Percentiles rank a stretch among this genome's conserved stretches.
phyloP scores from a whole-genome alignment of 768 basidiomycete genomes.

The Lentinus tigrinus region DNA sequence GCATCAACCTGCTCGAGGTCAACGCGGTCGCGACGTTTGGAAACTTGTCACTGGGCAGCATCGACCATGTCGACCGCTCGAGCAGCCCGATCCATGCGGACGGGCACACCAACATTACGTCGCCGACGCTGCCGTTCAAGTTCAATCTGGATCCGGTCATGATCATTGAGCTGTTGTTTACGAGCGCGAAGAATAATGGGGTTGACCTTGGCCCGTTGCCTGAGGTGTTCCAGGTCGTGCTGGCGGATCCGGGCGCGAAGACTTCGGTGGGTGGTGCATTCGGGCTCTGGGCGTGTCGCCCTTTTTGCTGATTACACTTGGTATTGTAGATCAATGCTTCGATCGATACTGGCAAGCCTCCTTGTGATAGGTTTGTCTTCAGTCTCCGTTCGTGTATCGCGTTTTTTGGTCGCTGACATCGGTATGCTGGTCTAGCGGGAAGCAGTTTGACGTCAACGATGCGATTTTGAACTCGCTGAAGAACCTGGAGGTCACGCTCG shows the following conservation, averaged over 20 bases:
- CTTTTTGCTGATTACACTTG: background rate
- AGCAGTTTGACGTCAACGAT: constrained; percentile 58
- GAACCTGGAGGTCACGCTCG: constrained; percentile 57
- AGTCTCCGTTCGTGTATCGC: background rate
- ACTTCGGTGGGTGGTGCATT: constrained; percentile 43
- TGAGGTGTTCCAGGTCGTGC: constrained; percentile 52
- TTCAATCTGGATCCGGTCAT: constrained; percentile 64
- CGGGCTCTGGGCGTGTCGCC: no score
- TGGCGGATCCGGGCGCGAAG: constrained; percentile 48
- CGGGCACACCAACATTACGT: constrained; percentile 59
- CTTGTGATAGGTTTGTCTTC: constrained; percentile 53
- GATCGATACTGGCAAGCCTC: constrained; percentile 50
- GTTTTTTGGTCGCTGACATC: background rate
- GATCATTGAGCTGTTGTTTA: constrained; percentile 55
- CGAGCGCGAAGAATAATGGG: constrained; percentile 49
- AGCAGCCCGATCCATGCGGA: constrained; percentile 56
- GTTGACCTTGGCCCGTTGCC: constrained; percentile 63
- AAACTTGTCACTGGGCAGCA: constrained; percentile 55
- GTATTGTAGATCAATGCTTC: constrained; percentile 47
- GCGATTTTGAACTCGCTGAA: constrained; percentile 65
- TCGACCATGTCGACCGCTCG: constrained; percentile 53
- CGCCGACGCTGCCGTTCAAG: constrained; percentile 53
- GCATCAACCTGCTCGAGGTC: constrained; percentile 60
- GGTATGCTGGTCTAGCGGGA: constrained; percentile 49
- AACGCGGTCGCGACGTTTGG: constrained; percentile 54